Base-by-base conservation (phyloP, 768 basidiomycete species). In the Mycena epipterygia region DNA sequence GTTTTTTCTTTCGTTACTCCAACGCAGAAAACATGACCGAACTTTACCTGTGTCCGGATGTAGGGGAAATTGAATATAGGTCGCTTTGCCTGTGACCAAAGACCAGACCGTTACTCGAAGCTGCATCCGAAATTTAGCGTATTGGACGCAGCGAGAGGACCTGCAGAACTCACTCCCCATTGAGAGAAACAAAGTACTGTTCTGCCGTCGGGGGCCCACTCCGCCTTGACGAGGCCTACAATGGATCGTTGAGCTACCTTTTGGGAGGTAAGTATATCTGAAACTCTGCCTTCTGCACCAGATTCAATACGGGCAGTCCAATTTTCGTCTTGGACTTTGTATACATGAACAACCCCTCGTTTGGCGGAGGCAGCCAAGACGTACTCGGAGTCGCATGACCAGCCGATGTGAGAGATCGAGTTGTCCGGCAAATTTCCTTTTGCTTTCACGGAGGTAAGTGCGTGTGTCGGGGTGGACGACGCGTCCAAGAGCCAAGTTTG, bases 351-450 rank as follows among this genome's bases (percentile, higher is more conserved):
- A 29, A 90, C 80, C 5, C 92, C 92, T 55, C 82, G 80, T 74
- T 90, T 91, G n/a, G 90, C 87, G 73, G 90, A 95, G 25, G 91
- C 93, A 17, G 93, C 95, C 19, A 97, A 82, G 65, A 98, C 84
- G 76, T 94, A 95, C 78, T 95, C 92, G 2, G 95, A 94, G 77
- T 97, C 95, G 76, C 88, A 90, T 21, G 95, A 95, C 95, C 95
- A 98, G 8, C 87, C 90, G 4, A 93, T 84, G 74, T 93, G 91
- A 21, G 94, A 27, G 74, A 72, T 39, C 70, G 39, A 39, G 71
- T 63, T 67, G 67, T 71, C 53, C 81, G 64, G 49, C 76, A 72
- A 33, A 74, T 64, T 30, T 74, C 62, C 75, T 83, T 85, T 76
- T 76, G 71, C 35, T 76, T 82, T 83, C 37, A 81, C 78, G 1